A percentile compares a stretch with the other conserved stretches of the same genome.
phyloP scores from a whole-genome alignment of 345 rosid genomes.

The Iberis pinnata region DNA sequence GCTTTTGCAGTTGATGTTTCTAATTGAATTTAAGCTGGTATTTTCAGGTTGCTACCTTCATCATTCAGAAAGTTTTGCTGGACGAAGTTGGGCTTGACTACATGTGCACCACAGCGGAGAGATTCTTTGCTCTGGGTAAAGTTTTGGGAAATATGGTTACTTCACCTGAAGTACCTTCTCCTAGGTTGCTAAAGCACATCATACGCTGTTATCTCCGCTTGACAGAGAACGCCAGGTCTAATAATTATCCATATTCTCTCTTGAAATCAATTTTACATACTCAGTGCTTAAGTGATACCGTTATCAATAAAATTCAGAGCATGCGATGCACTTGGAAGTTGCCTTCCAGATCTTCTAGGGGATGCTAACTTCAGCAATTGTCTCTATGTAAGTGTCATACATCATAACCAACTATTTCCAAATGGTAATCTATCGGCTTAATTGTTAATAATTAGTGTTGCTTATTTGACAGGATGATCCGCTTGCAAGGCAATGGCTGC shows the following conservation, averaged over 20 bases:
- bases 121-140: slow-evolving; percentile 80
- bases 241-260: slow-evolving; percentile 4
- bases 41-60: slow-evolving; percentile 89
- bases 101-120: slow-evolving; percentile 73
- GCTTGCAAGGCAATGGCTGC: slow-evolving; percentile 70
- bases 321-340: slow-evolving; percentile 61
- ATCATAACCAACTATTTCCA: not conserved
- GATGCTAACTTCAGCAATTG: slow-evolving; percentile 62
- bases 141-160: slow-evolving; percentile 76
- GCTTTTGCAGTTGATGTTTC: slow-evolving; percentile 12
- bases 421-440: not conserved
- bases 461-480: slow-evolving; percentile 63
- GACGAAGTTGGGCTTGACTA: slow-evolving; percentile 93
- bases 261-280: slow-evolving; percentile 2
- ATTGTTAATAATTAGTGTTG: not conserved
- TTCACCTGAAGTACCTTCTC: slow-evolving; percentile 69
- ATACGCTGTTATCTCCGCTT: slow-evolving; percentile 79
- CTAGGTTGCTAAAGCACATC: slow-evolving; percentile 72
- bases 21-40: not conserved
- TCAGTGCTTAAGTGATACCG: slow-evolving; percentile 14
- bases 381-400: slow-evolving; percentile 57
- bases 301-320: slow-evolving; percentile 46
- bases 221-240: slow-evolving; percentile 69
- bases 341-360: slow-evolving; percentile 72
- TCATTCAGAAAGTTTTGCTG: slow-evolving; percentile 68